Evolutionary conservation across 2,329 filamentous ascomycete genomes (phyloP).

Genomic region (Penicillium sp.): DNA sequence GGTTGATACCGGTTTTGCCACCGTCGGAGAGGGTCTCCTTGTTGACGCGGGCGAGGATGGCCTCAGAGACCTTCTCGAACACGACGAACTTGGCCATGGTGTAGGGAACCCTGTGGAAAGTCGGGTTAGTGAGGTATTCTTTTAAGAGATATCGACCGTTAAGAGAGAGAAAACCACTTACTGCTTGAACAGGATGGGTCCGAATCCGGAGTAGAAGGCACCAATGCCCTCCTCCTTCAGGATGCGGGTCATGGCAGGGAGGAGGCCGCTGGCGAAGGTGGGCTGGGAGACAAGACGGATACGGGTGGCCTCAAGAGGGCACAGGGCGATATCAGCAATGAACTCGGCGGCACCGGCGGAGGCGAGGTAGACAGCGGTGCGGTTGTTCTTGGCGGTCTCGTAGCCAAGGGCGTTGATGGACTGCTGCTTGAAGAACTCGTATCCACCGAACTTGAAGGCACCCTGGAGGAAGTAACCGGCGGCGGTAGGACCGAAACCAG

Average conservation of each 20-base stretch:
- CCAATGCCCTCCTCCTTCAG: constrained; percentile 76
- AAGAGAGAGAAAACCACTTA: constrained; percentile 42
- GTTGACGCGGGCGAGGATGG: constrained; percentile 66
- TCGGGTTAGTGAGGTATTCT: constrained; percentile 2
- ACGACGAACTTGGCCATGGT: constrained; percentile 96
- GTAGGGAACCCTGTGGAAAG: constrained; percentile 69
- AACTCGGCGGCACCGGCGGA: constrained; percentile 62
- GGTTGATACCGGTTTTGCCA: constrained; percentile 76
- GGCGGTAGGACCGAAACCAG: constrained; percentile 79
- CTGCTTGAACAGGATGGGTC: constrained; percentile 83
- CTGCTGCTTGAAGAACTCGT: constrained; percentile 96
- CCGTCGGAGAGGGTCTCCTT: constrained; percentile 67
- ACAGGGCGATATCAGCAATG: constrained; percentile 68
- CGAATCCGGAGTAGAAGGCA: constrained; percentile 90
- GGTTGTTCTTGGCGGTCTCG: constrained; percentile 74
- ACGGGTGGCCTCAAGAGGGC: constrained; percentile 89
- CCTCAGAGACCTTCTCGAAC: constrained; percentile 82
- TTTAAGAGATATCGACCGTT: no score
- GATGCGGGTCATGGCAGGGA: constrained; percentile 81
- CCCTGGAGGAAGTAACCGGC: constrained; percentile 94
- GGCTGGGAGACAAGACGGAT: constrained; percentile 90
- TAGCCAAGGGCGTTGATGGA: constrained; percentile 76
- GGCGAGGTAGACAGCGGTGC: constrained; percentile 76
- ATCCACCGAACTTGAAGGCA: constrained; percentile 90
- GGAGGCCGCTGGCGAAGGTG: constrained; percentile 75